Evolutionary conservation across 345 rosid genomes (phyloP), one percentile per base, ranked within the genome.

Genomic region (Syzygium aqueum): DNA sequence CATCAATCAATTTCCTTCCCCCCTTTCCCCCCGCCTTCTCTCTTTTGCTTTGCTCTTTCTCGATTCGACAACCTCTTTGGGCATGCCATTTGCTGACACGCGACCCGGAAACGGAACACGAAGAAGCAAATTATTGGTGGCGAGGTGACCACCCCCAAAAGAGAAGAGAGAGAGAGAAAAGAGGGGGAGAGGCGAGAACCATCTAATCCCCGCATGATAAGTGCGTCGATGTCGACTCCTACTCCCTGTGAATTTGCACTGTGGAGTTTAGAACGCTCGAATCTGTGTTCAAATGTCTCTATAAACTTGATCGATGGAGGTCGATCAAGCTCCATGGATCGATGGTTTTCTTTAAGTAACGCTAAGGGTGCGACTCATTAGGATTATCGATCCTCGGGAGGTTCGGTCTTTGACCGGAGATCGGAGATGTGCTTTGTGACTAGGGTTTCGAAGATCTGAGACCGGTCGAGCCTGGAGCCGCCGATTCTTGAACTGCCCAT

Each of bases 401-500:
- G 28, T 10, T 25, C 63, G 7, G 4, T 11, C 1, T 37, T 9
- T 0, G 2, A 33, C 49, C 6, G 1, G 1, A 7, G 10, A 37
- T 1, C 1, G 3, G 25, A 73, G 21, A 73, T 25, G 2, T 5
- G 10, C 3, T 9, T 5, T 6, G 1, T 37, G 49, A 37, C 14
- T 73, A 4, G 25, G 25, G 3, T 67, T 30, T 5, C 22, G 2
- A 8, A 16, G 8, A 16, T 5, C 17, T 67, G 43, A 5, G 37
- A 33, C 22, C 14, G 23, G 11, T 19, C 46, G 7, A 16, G 33
- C 30, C 22, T 30, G 2, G 37, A 16, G 11, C 6, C 12, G 0
- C 0, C 3, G 10, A 0, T 17, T 67, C 3, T 1, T 0, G 3
- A 33, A 73, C 1, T 5, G 2, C 11, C 2, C 6, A 2, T 2